These are phyloP conservation scores for Fusarium pilosicola DNA, from an alignment of 2,329 filamentous ascomycete genomes.

Conservation along the genomic window DNA sequence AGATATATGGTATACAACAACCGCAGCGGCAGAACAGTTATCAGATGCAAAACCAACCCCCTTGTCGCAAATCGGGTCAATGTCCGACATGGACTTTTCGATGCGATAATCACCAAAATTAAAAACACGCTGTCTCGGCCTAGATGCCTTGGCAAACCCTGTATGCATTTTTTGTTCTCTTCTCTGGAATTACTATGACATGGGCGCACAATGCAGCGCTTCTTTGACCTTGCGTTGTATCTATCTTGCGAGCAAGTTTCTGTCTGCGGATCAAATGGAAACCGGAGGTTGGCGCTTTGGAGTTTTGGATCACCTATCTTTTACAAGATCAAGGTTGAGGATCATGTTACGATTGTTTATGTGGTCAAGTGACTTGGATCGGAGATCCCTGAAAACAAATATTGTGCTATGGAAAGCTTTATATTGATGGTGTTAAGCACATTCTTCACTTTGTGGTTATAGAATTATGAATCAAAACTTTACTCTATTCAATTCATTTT, in stretches of 20 bases:
- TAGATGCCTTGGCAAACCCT: neutral
- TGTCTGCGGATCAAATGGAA: neutral
- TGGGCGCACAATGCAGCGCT: neutral
- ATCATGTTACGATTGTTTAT: neutral
- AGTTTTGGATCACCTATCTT: conserved; percentile 6
- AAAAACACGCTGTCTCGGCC: neutral
- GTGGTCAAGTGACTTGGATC: neutral
- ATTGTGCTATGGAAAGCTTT: neutral
- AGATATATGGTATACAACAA: conserved; percentile 43
- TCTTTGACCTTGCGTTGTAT: neutral
- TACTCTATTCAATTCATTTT: conserved; percentile 1
- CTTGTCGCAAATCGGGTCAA: conserved; percentile 44
- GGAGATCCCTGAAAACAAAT: neutral
- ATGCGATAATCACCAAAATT: conserved; percentile 12
- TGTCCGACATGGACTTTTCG: conserved; percentile 45
- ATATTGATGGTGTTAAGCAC: neutral
- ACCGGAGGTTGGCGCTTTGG: conserved; percentile 13
- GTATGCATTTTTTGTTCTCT: neutral
- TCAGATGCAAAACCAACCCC: conserved; percentile 45
- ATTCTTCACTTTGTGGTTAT: neutral
- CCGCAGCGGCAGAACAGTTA: conserved; percentile 48
- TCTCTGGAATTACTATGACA: neutral
- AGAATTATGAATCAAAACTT: conserved; percentile 13
- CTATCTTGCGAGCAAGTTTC: neutral
- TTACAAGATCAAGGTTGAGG: neutral